Percentiles rank a stretch among this genome's conserved stretches.
Evolutionary conservation across 352 stramenopile species (phyloP).

Genomic region (Globisporangium spinosum): DNA sequence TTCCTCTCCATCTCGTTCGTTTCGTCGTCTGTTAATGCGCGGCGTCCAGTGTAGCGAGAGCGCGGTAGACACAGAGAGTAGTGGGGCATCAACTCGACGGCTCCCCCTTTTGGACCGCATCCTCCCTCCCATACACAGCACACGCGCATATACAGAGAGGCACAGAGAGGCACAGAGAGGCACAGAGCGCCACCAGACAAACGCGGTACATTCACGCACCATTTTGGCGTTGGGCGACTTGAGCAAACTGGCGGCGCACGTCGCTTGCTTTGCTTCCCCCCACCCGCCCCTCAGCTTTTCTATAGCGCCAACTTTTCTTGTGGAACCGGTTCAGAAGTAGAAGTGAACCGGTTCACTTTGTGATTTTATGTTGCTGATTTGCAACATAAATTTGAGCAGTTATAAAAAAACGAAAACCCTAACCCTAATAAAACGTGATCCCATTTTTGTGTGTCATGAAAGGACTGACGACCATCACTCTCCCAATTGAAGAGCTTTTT

Average conservation of each 20-base stretch:
- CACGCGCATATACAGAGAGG: not conserved
- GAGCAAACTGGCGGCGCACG: constrained; percentile 17
- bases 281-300: not conserved
- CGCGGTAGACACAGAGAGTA: not conserved
- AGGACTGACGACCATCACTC: constrained; percentile 5
- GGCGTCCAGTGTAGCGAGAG: not conserved
- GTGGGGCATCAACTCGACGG: not conserved
- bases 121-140: not conserved
- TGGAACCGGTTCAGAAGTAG: not conserved
- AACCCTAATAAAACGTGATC: too few species aligned
- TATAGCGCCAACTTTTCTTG: not conserved
- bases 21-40: not conserved
- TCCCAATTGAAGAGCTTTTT: not conserved
- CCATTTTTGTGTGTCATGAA: not conserved
- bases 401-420: too few species aligned
- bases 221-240: constrained; percentile 21
- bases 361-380: not conserved
- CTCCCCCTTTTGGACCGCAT: not conserved
- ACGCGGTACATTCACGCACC: constrained; percentile 5
- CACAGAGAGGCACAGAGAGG: not conserved
- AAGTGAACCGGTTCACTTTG: not conserved
- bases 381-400: not conserved
- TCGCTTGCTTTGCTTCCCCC: constrained; percentile 9
- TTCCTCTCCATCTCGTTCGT: not conserved
- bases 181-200: not conserved